Evolutionary conservation across 2,329 filamentous ascomycete species (phyloP).

Genomic region (Botrytis fabae): DNA sequence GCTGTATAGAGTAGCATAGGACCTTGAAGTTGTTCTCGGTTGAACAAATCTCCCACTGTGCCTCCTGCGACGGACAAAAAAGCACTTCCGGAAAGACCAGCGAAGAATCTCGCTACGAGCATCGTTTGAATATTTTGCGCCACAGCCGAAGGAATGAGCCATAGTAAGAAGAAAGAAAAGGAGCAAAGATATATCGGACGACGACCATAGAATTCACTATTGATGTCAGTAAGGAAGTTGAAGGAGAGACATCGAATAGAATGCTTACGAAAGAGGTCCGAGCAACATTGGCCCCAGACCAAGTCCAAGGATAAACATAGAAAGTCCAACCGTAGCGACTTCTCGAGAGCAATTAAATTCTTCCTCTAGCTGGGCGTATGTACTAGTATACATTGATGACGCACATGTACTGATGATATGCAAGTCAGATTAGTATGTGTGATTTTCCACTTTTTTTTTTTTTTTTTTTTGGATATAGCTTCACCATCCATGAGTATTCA

Average conservation of each 20-base stretch:
- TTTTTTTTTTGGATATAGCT: not conserved
- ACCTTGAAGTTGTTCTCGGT: slow-evolving; percentile 64
- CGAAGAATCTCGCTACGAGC: slow-evolving; percentile 75
- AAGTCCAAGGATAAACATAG: slow-evolving; percentile 78
- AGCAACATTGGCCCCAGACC: slow-evolving; percentile 58
- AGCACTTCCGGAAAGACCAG: slow-evolving; percentile 68
- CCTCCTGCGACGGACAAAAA: slow-evolving; percentile 77
- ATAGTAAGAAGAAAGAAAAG: slow-evolving; percentile 74
- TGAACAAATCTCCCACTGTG: slow-evolving; percentile 80
- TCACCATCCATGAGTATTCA: not conserved
- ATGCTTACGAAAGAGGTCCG: slow-evolving; percentile 51
- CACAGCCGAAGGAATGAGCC: slow-evolving; percentile 78
- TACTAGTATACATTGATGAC: slow-evolving; percentile 85
- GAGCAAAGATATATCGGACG: slow-evolving; percentile 77
- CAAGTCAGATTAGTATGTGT: not conserved
- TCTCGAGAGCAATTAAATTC: slow-evolving; percentile 72
- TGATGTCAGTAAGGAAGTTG: slow-evolving; percentile 16
- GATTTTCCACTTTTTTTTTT: not conserved
- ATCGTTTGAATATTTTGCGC: slow-evolving; percentile 81
- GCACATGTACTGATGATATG: slow-evolving; percentile 68
- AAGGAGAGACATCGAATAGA: slow-evolving; percentile 22
- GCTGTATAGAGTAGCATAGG: slow-evolving; percentile 83
- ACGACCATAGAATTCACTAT: slow-evolving; percentile 71
- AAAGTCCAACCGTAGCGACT: slow-evolving; percentile 77
- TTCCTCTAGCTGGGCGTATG: slow-evolving; percentile 72